Evolutionary conservation across 2,329 filamentous ascomycete genomes (phyloP), one percentile per base, ranked within the genome.

Genomic region (Aspergillus sp.): DNA sequence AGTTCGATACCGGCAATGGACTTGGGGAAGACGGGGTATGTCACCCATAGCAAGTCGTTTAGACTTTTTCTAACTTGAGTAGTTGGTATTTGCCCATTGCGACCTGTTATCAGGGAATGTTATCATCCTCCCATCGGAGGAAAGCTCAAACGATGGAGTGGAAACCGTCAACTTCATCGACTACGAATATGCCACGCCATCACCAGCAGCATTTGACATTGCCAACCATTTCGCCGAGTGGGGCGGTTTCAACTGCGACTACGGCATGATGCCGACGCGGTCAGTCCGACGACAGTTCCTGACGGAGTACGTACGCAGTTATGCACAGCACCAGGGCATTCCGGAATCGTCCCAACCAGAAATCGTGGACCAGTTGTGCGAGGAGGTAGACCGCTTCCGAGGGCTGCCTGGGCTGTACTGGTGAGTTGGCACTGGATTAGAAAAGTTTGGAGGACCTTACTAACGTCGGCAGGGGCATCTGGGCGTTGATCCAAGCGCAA

Each of bases 151-250:
- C 14, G 69, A 76, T 31, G 73, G 74, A 35, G 71, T 80, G 23
- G 79, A 83, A 49, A 81, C 77, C 3, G 88, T 93, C 55, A 85
- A 85, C 70, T 98, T 99, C 77, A 99, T 99, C 73, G 95, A 99
- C 77, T 99, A 98, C 79, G 95, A 99, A 75, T 99, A 99, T 75
- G 92, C 93, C 14, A 95, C 91, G 4, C 93, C 95, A 2, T 93
- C 93, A 1, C 93, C 93, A 1, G 92, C 93, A 4, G 93, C 93
- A 2, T 99, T 99, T 76, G 95, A 99, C 73, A 87, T 99, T 66
- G 89, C 93, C 51, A 99, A 99, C 78, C 95, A 99, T 80, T 96
- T 99, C 72, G 92, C 95, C 48, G 95, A 99, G 78, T 99, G 95
- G 93, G 93, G 89, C 59, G 95, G 95, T 57, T 97, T 97, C 70